These are phyloP conservation scores for Spergularia azorica DNA, from an alignment of 179 eudicot species.

Conservation along the genomic window DNA sequence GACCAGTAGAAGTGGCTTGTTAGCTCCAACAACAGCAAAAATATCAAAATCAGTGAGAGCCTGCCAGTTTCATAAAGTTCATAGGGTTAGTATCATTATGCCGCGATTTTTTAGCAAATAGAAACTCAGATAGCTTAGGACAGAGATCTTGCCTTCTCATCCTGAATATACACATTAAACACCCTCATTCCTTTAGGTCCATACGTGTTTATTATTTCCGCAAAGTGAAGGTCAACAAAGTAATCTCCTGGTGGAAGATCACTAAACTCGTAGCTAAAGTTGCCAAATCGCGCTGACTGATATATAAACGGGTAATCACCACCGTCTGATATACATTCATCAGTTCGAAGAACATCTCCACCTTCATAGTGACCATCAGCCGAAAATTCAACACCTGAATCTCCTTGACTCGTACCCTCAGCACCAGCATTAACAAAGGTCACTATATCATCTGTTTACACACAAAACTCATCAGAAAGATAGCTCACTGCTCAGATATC, in stretches of 20 bases:
- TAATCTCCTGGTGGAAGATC: constrained; percentile 72
- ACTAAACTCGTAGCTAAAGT: constrained; percentile 62
- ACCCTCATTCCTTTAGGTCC: constrained; percentile 95
- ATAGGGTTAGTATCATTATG: constrained; percentile 4
- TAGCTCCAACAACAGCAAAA: constrained; percentile 84
- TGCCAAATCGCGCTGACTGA: constrained; percentile 77
- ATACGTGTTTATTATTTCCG: constrained; percentile 67
- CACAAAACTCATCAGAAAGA: constrained; percentile 10
- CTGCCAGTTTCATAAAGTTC: constrained; percentile 40
- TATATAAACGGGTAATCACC: constrained; percentile 74
- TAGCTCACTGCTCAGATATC: too few species aligned
- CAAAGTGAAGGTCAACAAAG: constrained; percentile 82
- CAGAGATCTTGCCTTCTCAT: constrained; percentile 71
- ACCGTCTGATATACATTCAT: constrained; percentile 65
- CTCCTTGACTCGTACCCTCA: constrained; percentile 39
- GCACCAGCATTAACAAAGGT: constrained; percentile 82
- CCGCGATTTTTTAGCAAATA: not conserved
- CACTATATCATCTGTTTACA: constrained; percentile 63
- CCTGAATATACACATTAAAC: constrained; percentile 78
- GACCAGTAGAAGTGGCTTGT: constrained; percentile 80
- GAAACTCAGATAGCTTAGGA: not conserved
- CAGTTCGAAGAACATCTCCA: constrained; percentile 65
- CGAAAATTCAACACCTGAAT: constrained; percentile 42
- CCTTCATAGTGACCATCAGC: constrained; percentile 74
- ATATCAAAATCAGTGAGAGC: constrained; percentile 83